Evolutionary conservation across 768 basidiomycete genomes (phyloP), one percentile per base, ranked within the genome.

Genomic region (Hypholoma fasciculare): DNA sequence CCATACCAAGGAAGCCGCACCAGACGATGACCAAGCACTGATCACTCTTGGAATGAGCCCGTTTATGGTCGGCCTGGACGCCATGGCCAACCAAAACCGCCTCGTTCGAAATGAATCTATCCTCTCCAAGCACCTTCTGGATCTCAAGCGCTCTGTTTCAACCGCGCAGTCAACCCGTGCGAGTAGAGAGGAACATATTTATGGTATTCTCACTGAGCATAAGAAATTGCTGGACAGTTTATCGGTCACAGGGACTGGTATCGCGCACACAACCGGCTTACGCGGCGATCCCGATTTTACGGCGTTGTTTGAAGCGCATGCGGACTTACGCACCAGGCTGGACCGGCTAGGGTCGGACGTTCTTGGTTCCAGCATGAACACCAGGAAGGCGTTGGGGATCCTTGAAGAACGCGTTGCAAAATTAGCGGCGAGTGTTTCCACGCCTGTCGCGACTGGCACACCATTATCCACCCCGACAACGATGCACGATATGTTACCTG

Each of bases 91-190:
- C 36, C 62, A 59, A 48, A 63, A 63, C 26, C 44, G 62, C 27
- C 38, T 63, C 36, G 62, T 63, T 6, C 54, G 57, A 2, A 63
- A 63, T 44, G 62, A 63, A 19, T 52, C 50, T 19, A 58, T 58
- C 19, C 52, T 63, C n/a, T 49, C 62, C 7, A 49, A 52, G 9
- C 59, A 56, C 7, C 26, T 63, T 4, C 48, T 55, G 9, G 38
- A 37, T 12, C 56, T 63, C 16, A 56, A 61, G 46, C 23, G 34
- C 3, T 40, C 46, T 1, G 48, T 49, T 6, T 37, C 20, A 4
- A 19, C 23, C n/a, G 20, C 54, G 0, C 57, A 63, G 20, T 43
- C 54, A 0, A 42, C 36, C 14, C 54, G 55, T 34, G 34, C 54
- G 6, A 38, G 56, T 11, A 42, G 47, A 47, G 47, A 19, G 2